Base-by-base conservation (phyloP, 2,329 filamentous ascomycete species). In the Didymella segeticola region DNA sequence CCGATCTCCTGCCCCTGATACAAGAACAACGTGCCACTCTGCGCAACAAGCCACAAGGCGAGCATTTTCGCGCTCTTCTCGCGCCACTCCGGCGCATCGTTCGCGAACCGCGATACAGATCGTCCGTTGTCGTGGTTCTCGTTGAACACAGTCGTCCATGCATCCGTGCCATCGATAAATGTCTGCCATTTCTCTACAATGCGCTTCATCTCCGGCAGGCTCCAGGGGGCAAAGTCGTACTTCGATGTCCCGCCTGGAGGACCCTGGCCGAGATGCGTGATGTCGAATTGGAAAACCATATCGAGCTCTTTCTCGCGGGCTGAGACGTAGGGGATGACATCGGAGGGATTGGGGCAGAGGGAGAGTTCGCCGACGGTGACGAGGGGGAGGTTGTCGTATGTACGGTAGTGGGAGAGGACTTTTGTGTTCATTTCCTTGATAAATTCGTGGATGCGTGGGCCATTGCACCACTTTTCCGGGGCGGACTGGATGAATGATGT, bases 61-160 rank as follows among this genome's bases (percentile, higher is more conserved):
- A 86, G 75, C 74, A 85, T 79, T 63, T 84, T 85, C 6, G 81
- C 82, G 37, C 78, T 78, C 10, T 69, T 59, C 10, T 66, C 75
- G 20, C 81, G 77, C 62, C 76, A 73, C 36, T 75, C 70, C 0
- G 77, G 77, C 10, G 79, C 73, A 46, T 83, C 80, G 12, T 76
- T 77, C 0, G 76, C 78, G 53, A 80, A 83, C 2, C 84, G 79
- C 2, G 81, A 82, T 5, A 87, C 73, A 2, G 80, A 82, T 1
- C 86, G 78, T 2, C 80, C 79, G 52, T 85, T 80, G 64, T 88
- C 86, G 67, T 88, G 86, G 61, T 88, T 88, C 64, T 88, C 86
- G 48, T 83, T 77, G 63, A 87, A 89, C 0, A 81, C 77, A 0
- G 84, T 85, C 0, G 82, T 82, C 80, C 81, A 83, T 6, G 77